phyloP scores from a whole-genome alignment of 2,329 filamentous ascomycete genomes.

The Corynespora cassiicola region DNA sequence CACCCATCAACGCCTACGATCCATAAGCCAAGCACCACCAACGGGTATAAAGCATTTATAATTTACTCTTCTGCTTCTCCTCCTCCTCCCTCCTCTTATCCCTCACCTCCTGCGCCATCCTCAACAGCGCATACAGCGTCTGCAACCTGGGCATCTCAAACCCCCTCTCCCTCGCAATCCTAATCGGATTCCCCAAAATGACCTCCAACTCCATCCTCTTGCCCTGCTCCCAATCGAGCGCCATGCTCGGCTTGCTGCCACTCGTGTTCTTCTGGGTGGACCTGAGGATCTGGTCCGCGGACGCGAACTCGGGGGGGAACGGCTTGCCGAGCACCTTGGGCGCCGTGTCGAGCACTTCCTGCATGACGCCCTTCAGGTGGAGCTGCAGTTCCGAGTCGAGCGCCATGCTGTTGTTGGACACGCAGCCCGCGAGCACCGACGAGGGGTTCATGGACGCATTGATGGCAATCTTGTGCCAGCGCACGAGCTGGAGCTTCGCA shows the following conservation, averaged over 20 bases:
- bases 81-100: no score
- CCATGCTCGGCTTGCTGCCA: conserved; percentile 69
- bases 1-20: no score
- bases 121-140: conserved; percentile 70
- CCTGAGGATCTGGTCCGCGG: conserved; percentile 66
- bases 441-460: conserved; percentile 79
- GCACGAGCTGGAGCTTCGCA: conserved; percentile 70
- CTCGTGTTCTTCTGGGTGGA: conserved; percentile 68
- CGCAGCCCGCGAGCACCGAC: conserved; percentile 69
- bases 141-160: conserved; percentile 72
- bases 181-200: conserved; percentile 73
- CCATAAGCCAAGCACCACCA: not conserved
- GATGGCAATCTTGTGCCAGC: conserved; percentile 80
- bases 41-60: conserved; percentile 16
- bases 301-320: conserved; percentile 66
- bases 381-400: conserved; percentile 66
- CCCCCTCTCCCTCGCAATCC: conserved; percentile 67
- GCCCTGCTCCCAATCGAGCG: conserved; percentile 72
- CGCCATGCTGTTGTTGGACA: conserved; percentile 71
- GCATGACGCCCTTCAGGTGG: conserved; percentile 72
- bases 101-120: conserved; percentile 65
- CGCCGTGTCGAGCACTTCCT: conserved; percentile 70
- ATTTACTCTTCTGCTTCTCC: conserved; percentile 27
- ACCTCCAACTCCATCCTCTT: conserved; percentile 74
- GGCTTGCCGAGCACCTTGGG: conserved; percentile 67